These are phyloP conservation scores for Penicillium diatomitis DNA, from an alignment of 495 filamentous ascomycete species.

Conservation along the genomic window DNA sequence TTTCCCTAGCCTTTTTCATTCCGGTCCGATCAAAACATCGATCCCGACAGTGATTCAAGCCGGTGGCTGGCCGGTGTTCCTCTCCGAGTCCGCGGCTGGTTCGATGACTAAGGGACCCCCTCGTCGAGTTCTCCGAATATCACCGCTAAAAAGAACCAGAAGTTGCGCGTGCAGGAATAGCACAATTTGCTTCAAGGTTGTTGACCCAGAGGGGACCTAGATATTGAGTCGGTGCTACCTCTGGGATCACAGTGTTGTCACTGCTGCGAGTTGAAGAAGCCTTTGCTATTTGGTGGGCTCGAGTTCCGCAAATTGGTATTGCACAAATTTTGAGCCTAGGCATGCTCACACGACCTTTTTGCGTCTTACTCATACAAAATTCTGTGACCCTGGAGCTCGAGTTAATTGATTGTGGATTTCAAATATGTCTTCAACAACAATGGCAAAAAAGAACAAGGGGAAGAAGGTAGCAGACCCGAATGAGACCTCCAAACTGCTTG, in stretches of 20 bases:
- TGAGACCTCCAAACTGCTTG: constrained; percentile 81
- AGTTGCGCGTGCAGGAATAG: constrained; percentile 5
- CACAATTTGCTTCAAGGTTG: constrained; percentile 3
- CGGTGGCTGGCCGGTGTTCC: background rate
- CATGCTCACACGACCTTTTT: constrained; percentile 4
- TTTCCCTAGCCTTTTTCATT: background rate
- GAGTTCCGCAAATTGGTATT: constrained; percentile 6
- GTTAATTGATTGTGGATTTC: too few species aligned
- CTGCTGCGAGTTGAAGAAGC: background rate
- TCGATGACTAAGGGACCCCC: constrained; percentile 20
- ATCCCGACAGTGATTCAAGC: too few species aligned
- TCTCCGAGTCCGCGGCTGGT: constrained; percentile 5
- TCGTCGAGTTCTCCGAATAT: constrained; percentile 29
- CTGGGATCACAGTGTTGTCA: constrained; percentile 7
- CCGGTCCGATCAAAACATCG: too few species aligned
- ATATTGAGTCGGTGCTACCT: constrained; percentile 6
- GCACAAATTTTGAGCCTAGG: constrained; percentile 18
- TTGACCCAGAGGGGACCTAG: constrained; percentile 16
- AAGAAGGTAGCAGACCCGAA: constrained; percentile 69
- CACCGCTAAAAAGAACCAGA: constrained; percentile 12
- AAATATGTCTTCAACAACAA: constrained; percentile 33
- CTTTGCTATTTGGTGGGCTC: background rate
- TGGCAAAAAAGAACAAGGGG: constrained; percentile 61
- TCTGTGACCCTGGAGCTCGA: too few species aligned
- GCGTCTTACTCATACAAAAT: too few species aligned